Conservation (phyloP, 177 flowering plant species). For the Vitis hybrid region DNA sequence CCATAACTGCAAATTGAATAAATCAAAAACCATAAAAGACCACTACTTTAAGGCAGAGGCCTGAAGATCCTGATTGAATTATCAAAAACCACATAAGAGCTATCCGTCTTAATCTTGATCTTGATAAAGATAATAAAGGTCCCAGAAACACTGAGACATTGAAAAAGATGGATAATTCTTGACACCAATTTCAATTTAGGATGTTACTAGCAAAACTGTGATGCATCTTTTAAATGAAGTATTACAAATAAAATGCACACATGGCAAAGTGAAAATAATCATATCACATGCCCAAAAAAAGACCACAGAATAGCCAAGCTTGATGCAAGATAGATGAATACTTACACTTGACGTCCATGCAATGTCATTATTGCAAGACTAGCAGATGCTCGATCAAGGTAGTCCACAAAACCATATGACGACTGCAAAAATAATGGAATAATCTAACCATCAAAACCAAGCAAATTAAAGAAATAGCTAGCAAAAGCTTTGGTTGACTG, state of each 20-base stretch:
- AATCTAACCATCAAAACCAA: neutral
- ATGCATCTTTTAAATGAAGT: neutral
- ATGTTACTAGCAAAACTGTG: too few species aligned
- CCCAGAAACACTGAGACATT: neutral
- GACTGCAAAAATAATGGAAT: constrained; percentile 10
- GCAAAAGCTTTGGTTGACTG: neutral
- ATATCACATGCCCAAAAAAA: neutral
- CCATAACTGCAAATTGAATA: constrained; percentile 16
- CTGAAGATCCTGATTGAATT: neutral
- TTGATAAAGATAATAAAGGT: neutral
- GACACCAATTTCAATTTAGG: neutral
- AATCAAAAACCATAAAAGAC: neutral
- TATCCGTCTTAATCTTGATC: neutral
- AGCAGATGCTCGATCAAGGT: constrained; percentile 21
- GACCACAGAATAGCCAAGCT: neutral
- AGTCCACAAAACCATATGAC: constrained; percentile 23
- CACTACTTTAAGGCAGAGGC: neutral
- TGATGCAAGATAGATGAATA: neutral
- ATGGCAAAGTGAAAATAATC: neutral
- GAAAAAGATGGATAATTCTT: neutral
- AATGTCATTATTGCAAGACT: constrained; percentile 17
- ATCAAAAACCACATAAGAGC: neutral
- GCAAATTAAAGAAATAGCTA: neutral
- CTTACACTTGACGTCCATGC: constrained; percentile 23
- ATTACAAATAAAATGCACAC: neutral